Percentiles rank a stretch among this genome's conserved stretches.
Evolutionary conservation across 1,284 basidiomycete species (phyloP).

Genomic region (Cutaneotrichosporon sp.): DNA sequence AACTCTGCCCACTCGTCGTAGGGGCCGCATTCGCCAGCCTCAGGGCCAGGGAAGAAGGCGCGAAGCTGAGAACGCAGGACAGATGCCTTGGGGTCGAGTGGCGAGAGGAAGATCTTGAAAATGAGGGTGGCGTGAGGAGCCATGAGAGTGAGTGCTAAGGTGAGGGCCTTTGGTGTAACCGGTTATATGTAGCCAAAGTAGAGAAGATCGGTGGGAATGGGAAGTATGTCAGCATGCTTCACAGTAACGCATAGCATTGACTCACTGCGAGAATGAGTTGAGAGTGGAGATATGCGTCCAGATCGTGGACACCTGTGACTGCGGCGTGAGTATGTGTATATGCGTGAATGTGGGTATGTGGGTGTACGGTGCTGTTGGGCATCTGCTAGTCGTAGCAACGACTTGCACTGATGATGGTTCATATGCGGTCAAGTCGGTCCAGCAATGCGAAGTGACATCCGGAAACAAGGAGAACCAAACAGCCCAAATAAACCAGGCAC

Average conservation of each 20-base stretch:
- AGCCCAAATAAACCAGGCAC: slow-evolving; percentile 17
- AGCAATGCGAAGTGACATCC: background rate
- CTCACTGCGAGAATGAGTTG: slow-evolving; percentile 58
- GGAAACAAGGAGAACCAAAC: background rate
- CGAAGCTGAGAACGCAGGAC: slow-evolving; percentile 55
- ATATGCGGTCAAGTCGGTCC: background rate
- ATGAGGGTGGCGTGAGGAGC: slow-evolving; percentile 58
- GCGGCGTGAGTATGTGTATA: slow-evolving; percentile 2
- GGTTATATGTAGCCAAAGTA: background rate
- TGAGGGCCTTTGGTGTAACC: slow-evolving; percentile 52
- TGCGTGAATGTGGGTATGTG: background rate
- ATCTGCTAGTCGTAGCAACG: background rate
- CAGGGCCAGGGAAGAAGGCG: slow-evolving; percentile 54
- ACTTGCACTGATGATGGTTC: background rate
- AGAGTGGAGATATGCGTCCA: slow-evolving; percentile 61
- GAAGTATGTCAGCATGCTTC: background rate
- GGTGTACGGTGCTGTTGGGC: background rate
- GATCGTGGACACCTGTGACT: slow-evolving; percentile 61
- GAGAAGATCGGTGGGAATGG: background rate
- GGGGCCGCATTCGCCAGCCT: slow-evolving; percentile 15
- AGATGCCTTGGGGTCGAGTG: slow-evolving; percentile 53
- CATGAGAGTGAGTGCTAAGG: slow-evolving; percentile 58
- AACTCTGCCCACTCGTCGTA: slow-evolving; percentile 10
- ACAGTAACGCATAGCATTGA: slow-evolving; percentile 5
- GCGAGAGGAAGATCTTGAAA: slow-evolving; percentile 61